phyloP scores from a whole-genome alignment of 805 yeast species.

The Lachancea sp. region DNA sequence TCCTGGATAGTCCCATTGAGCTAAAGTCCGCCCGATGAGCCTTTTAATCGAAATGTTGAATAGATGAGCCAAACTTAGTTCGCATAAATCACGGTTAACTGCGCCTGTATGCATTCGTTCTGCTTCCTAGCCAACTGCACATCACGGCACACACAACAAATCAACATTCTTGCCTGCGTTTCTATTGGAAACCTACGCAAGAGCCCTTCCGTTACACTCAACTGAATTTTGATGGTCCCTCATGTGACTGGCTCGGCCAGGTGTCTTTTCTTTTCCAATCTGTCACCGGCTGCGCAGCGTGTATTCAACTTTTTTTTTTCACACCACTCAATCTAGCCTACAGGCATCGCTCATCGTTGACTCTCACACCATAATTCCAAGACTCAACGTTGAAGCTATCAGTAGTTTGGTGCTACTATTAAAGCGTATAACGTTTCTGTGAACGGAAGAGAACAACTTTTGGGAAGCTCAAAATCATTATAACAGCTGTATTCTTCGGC shows the following conservation, averaged over 20 bases:
- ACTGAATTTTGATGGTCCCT: neutral
- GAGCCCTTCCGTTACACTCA: neutral
- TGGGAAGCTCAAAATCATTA: neutral
- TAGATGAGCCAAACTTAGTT: too few species aligned
- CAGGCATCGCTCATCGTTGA: neutral
- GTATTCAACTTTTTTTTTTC: neutral
- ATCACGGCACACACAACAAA: too few species aligned
- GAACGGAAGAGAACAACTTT: neutral
- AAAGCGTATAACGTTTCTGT: neutral
- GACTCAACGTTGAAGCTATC: neutral
- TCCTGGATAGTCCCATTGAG: too few species aligned
- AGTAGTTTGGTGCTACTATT: neutral
- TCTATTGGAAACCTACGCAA: neutral
- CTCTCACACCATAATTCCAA: constrained; percentile 2
- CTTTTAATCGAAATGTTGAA: too few species aligned
- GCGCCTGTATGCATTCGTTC: too few species aligned
- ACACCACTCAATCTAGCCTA: neutral
- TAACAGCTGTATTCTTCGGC: neutral
- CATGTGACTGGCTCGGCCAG: neutral
- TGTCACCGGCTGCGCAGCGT: neutral
- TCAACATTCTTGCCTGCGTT: neutral
- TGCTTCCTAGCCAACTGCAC: too few species aligned
- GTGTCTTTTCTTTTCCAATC: neutral
- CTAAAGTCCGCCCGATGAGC: too few species aligned
- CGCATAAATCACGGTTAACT: too few species aligned